These are phyloP conservation scores for Vanrija sp. DNA, from an alignment of 1,284 basidiomycete genomes.

Conservation along the genomic window DNA sequence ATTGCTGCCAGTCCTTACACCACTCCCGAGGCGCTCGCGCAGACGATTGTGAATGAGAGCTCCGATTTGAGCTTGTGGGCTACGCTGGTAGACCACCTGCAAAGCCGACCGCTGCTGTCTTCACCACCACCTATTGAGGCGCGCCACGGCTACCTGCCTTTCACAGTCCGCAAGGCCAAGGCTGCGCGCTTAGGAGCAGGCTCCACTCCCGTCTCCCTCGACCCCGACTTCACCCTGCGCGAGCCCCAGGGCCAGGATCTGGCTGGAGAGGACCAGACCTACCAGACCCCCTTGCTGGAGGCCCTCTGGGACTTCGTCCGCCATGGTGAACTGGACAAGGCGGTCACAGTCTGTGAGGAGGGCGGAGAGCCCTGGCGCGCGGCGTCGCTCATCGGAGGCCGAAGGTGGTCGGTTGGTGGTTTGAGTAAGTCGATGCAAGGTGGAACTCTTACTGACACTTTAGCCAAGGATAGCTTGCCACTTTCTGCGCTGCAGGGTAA, in stretches of 20 bases:
- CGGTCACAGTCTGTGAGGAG: constrained; percentile 73
- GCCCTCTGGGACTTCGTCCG: constrained; percentile 43
- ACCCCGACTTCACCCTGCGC: constrained; percentile 46
- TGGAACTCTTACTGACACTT: not conserved
- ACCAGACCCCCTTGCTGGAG: constrained; percentile 39
- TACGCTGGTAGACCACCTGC: constrained; percentile 41
- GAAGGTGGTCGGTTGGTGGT: constrained; percentile 43
- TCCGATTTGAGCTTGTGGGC: constrained; percentile 38
- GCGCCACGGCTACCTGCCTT: constrained; percentile 43
- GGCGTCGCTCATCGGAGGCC: constrained; percentile 48
- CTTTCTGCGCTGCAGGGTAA: constrained; percentile 56
- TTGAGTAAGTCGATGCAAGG: constrained; percentile 26
- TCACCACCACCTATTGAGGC: constrained; percentile 39
- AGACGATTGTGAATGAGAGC: constrained; percentile 42
- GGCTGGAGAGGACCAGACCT: constrained; percentile 45
- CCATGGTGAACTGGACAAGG: constrained; percentile 70
- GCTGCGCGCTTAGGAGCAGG: constrained; percentile 15
- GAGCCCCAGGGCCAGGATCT: constrained; percentile 37
- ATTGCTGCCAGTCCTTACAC: constrained; percentile 37
- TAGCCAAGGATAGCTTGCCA: constrained; percentile 50
- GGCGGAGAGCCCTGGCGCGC: constrained; percentile 83
- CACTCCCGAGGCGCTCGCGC: constrained; percentile 37
- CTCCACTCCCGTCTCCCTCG: constrained; percentile 26
- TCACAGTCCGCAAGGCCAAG: constrained; percentile 37
- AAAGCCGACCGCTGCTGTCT: constrained; percentile 35